Conservation (phyloP, 176 grass and related monocot species). For the Phyllostachys edulis region DNA sequence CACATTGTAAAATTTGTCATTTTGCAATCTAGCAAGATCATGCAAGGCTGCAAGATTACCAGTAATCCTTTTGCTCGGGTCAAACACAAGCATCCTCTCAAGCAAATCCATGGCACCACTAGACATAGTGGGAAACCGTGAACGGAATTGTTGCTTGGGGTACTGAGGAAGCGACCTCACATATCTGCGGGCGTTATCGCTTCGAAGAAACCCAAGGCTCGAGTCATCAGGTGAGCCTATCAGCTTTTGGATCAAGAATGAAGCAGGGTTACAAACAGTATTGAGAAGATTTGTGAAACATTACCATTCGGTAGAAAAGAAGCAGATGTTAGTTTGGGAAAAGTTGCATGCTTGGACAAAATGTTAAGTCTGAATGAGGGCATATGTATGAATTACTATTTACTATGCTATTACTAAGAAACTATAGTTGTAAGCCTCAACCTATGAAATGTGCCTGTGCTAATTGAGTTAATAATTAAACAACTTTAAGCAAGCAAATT, state of each 20-base stretch:
- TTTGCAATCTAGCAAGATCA: constrained; percentile 37
- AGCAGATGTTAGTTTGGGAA: background rate
- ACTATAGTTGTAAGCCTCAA: constrained; percentile 4
- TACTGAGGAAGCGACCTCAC: constrained; percentile 92
- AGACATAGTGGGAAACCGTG: constrained; percentile 82
- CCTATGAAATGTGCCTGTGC: background rate
- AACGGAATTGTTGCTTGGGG: constrained; percentile 80
- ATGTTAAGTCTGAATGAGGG: background rate
- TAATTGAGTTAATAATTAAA: background rate
- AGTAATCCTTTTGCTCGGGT: constrained; percentile 95
- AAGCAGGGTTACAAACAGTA: constrained; percentile 28
- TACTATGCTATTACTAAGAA: background rate
- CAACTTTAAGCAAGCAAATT: background rate
- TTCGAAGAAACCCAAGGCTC: constrained; percentile 91
- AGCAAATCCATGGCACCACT: constrained; percentile 89
- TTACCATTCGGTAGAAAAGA: constrained; percentile 1
- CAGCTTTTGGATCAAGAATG: constrained; percentile 63
- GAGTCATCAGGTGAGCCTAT: constrained; percentile 94
- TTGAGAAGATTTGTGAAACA: background rate
- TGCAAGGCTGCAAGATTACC: constrained; percentile 57
- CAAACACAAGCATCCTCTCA: constrained; percentile 97
- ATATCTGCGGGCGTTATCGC: constrained; percentile 90
- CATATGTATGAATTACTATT: background rate
- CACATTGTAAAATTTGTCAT: constrained; percentile 11
- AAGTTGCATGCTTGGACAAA: constrained; percentile 1